A percentile compares a stretch with the other conserved stretches of the same genome.
phyloP scores from a whole-genome alignment of 805 yeast genomes.

The Yamadazyma kitorensis region DNA sequence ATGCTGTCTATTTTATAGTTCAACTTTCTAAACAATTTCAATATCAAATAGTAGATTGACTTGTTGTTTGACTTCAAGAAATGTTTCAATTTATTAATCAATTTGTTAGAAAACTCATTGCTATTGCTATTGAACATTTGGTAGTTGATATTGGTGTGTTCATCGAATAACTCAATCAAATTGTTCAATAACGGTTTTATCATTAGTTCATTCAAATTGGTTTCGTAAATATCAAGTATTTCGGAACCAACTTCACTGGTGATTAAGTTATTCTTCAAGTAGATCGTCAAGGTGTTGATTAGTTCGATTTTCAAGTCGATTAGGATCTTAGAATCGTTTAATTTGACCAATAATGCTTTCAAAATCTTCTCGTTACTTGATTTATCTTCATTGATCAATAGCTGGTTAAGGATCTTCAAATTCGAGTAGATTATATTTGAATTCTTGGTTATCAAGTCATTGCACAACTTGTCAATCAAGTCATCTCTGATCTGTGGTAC shows the following conservation, averaged over 20 bases:
- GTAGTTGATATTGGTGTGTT: conserved; percentile 7
- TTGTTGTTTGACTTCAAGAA: conserved; percentile 11
- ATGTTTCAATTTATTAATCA: conserved; percentile 7
- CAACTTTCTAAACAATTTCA: conserved; percentile 10
- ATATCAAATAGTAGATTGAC: conserved; percentile 8
- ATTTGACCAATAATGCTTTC: conserved; percentile 7
- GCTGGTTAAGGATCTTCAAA: conserved; percentile 11
- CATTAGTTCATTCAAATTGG: conserved; percentile 10
- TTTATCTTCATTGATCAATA: conserved; percentile 3
- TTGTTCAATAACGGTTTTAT: conserved; percentile 9
- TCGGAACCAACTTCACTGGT: neutral
- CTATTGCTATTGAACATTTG: conserved; percentile 2
- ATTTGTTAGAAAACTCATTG: conserved; percentile 3
- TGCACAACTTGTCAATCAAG: conserved; percentile 8
- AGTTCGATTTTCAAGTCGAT: conserved; percentile 13
- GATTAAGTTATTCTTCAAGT: conserved; percentile 5
- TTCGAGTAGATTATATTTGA: conserved; percentile 8
- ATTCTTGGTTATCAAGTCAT: conserved; percentile 7
- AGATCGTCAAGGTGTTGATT: conserved; percentile 9
- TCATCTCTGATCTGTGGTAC: conserved; percentile 1
- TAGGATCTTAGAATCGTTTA: conserved; percentile 11
- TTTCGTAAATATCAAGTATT: conserved; percentile 6
- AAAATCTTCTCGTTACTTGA: conserved; percentile 4
- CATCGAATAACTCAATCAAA: conserved; percentile 8
- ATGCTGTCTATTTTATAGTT: conserved; percentile 5